These are phyloP conservation scores for Trametes polyzona DNA, from an alignment of 1,284 basidiomycete genomes.

Conservation along the genomic window DNA sequence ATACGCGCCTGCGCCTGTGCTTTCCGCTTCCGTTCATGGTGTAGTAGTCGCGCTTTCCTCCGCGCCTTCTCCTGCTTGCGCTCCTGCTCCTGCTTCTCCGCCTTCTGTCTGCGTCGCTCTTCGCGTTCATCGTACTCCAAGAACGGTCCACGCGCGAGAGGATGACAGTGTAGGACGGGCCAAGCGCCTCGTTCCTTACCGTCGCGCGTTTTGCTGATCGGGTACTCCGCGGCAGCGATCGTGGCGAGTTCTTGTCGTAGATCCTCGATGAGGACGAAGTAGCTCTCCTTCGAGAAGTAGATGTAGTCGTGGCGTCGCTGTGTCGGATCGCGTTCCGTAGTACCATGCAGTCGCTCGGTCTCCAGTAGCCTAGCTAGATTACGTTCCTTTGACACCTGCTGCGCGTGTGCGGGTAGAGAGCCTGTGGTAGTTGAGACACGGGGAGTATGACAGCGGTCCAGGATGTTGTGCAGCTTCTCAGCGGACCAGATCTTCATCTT, in stretches of 20 bases:
- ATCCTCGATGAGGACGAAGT: slow-evolving; percentile 92
- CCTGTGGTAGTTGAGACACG: slow-evolving; percentile 29
- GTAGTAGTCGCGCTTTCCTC: slow-evolving; percentile 41
- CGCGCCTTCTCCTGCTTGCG: slow-evolving; percentile 48
- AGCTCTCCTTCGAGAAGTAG: slow-evolving; percentile 84
- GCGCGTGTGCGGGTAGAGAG: slow-evolving; percentile 32
- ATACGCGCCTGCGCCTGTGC: slow-evolving; percentile 45
- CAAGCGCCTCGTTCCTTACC: slow-evolving; percentile 58
- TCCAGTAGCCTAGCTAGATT: slow-evolving; percentile 75
- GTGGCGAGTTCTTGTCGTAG: slow-evolving; percentile 79
- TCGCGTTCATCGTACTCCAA: slow-evolving; percentile 74
- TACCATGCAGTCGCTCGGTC: slow-evolving; percentile 88
- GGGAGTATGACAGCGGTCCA: slow-evolving; percentile 60
- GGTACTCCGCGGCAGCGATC: slow-evolving; percentile 69
- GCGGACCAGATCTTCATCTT: slow-evolving; percentile 91
- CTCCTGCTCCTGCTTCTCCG: slow-evolving; percentile 55
- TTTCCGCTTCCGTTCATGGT: slow-evolving; percentile 40
- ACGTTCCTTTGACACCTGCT: slow-evolving; percentile 32
- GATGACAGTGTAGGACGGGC: slow-evolving; percentile 77
- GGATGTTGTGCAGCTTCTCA: slow-evolving; percentile 73
- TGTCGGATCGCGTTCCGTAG: slow-evolving; percentile 88
- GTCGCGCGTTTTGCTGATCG: slow-evolving; percentile 52
- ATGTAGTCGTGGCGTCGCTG: slow-evolving; percentile 87
- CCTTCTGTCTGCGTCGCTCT: slow-evolving; percentile 63
- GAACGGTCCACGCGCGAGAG: slow-evolving; percentile 71